Base-by-base conservation (phyloP, 331 rosid genomes). In the Pyrus hybrid region DNA sequence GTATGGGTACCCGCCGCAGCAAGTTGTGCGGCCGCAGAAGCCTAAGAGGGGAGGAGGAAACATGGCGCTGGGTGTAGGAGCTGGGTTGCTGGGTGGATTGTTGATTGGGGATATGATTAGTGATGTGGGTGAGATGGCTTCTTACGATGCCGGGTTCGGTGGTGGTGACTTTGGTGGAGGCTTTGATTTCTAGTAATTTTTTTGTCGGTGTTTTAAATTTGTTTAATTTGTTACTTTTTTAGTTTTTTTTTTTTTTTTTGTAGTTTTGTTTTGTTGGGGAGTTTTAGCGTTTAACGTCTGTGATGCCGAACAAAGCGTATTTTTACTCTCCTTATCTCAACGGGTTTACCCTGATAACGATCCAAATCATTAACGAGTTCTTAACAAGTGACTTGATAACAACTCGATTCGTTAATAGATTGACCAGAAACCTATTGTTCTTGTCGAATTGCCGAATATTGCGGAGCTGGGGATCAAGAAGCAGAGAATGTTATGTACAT, bases 81-180 rank as follows among this genome's bases (percentile, higher is more conserved):
- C 91, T 53, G 91, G 89, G 11, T 57, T 85, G 70, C 76, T 87
- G 16, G 91, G 91, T 29, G 91, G 91, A 5, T 74, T 87, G 86
- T 3, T 87, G 76, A 35, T 87, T 2, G 91, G 91, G 20, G 89
- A 87, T n/a, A 81, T 83, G 89, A 65, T 87, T 10, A 72, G 79
- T 0, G 91, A 85, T 6, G 74, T 63, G 1, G 70, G 79, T 10
- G 84, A 85, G 0, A 26, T 41, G 75, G 80, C 4, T 6, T 47
- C 71, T 1, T 82, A 77, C 17, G 84, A 82, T 54, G 75, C 22
- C 5, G 85, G 82, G 7, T 72, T 11, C 7, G 84, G 51, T 29
- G 85, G 58, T 67, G 89, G 1, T 62, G 67, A 62, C 13, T 79
- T 70, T n/a, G 85, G 63, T 14, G 89, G 32, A 56, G 89, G 87